These are phyloP conservation scores for Umbelopsis isabellina DNA, from an alignment of 192 early-diverging fungal species.

Conservation along the genomic window DNA sequence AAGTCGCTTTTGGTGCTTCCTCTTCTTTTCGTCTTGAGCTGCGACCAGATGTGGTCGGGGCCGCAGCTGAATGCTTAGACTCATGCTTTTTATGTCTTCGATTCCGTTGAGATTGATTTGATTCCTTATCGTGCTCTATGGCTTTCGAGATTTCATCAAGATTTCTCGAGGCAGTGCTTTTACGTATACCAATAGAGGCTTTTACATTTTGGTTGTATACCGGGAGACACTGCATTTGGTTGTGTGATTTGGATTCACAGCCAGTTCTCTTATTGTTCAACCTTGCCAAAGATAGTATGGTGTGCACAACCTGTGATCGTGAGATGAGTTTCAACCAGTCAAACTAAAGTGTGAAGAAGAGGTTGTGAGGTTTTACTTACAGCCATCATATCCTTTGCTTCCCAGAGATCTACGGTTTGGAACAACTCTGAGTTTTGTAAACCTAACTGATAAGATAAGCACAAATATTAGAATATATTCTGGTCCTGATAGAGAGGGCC, in stretches of 20 bases:
- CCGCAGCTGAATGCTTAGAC: not conserved
- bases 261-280: conserved; percentile 19
- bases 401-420: conserved; percentile 81
- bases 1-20: not conserved
- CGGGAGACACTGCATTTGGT: not conserved
- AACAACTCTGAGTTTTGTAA: conserved; percentile 79
- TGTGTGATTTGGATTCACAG: not conserved
- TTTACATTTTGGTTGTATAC: not conserved
- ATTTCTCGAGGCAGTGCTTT: not conserved
- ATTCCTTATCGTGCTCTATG: not conserved
- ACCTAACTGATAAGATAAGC: conserved; percentile 53
- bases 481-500: conserved; percentile 5
- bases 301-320: conserved; percentile 30
- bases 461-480: conserved; percentile 11
- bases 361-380: conserved; percentile 33
- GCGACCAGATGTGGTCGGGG: not conserved
- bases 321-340: not conserved
- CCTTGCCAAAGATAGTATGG: conserved; percentile 28
- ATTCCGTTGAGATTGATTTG: not conserved
- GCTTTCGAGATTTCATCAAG: not conserved
- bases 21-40: not conserved
- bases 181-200: not conserved
- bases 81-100: not conserved
- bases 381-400: conserved; percentile 76
- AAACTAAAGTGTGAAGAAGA: not conserved